Evolutionary conservation across 768 basidiomycete species (phyloP), one percentile per base, ranked within the genome.

Genomic region (Calocybe indica): DNA sequence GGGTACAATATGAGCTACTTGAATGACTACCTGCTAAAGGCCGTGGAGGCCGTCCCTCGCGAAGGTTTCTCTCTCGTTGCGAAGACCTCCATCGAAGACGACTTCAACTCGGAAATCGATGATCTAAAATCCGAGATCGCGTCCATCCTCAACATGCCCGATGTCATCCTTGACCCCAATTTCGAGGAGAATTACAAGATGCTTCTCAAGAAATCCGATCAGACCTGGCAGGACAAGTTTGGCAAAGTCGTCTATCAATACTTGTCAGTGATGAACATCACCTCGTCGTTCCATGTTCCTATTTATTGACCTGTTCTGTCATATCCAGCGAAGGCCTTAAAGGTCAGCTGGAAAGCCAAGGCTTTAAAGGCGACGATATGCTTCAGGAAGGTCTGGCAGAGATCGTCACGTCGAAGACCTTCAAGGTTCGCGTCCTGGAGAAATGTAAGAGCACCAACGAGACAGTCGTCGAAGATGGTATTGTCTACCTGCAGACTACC

Each of bases 351-450:
- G 57, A 58, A 33, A 37, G 41, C n/a, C 60, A 68, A 37, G 68
- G 66, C 15, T 71, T 71, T 56, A 57, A 64, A 43, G 60, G 53
- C 6, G 70, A 71, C 40, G 65, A 68, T 0, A 64, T 73, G 65
- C 55, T 71, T 34, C 69, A 70, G 50, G 70, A 73, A 55, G 69
- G 70, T 9, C 57, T 73, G 35, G 59, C 57, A 22, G 68, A 73
- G 45, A 49, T 53, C 6, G 52, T 69, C 29, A 47, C 62, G n/a
- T 58, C 59, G 14, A 70, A 69, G 54, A 70, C 62, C 0, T 64
- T 72, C 61, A 63, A 62, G 48, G 33, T 71, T 22, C 68, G 69
- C 31, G 54, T 73, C n/a, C 62, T 70, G 34, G 53, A 65, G 34
- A 61, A 63, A 40, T 61, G 62, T 4, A 61, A 56, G 15, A 59